phyloP scores from a whole-genome alignment of 495 filamentous ascomycete genomes.

The Podospora bellae-mahoneyi region DNA sequence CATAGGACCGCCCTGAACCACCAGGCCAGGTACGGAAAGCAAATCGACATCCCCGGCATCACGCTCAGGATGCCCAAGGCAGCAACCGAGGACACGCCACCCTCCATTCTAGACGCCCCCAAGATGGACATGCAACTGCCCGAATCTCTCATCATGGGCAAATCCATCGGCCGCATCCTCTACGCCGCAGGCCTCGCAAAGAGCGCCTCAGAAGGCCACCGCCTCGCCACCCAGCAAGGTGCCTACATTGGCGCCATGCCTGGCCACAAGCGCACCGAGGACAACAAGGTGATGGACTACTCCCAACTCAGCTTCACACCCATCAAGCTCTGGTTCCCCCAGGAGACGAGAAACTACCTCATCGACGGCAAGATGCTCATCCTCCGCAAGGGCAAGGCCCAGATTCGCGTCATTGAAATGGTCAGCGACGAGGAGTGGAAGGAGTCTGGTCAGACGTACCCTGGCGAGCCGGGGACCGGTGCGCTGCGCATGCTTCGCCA shows the following conservation, averaged over 20 bases:
- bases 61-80: conserved; percentile 1
- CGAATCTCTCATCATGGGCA: conserved; percentile 56
- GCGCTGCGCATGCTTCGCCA: conserved; percentile 32
- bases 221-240: conserved; percentile 55
- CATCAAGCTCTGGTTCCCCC: conserved; percentile 54
- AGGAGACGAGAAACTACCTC: conserved; percentile 59
- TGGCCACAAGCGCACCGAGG: conserved; percentile 30
- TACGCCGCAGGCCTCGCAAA: conserved; percentile 64
- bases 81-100: conserved; percentile 28
- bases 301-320: conserved; percentile 58
- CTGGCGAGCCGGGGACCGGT: conserved; percentile 43
- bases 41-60: background rate
- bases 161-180: conserved; percentile 61
- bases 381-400: conserved; percentile 75
- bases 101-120: conserved; percentile 50
- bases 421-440: conserved; percentile 67
- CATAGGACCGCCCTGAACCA: conserved; percentile 56
- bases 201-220: conserved; percentile 64
- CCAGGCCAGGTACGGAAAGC: conserved; percentile 49
- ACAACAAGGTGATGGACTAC: conserved; percentile 47
- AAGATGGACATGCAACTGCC: conserved; percentile 61
- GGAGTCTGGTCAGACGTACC: conserved; percentile 40
- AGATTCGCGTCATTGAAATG: conserved; percentile 68
- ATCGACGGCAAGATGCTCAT: conserved; percentile 62
- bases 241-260: conserved; percentile 64